Percentiles rank a stretch among this genome's conserved stretches.
Evolutionary conservation across 345 rosid genomes (phyloP).

Genomic region (Garcia nutans): DNA sequence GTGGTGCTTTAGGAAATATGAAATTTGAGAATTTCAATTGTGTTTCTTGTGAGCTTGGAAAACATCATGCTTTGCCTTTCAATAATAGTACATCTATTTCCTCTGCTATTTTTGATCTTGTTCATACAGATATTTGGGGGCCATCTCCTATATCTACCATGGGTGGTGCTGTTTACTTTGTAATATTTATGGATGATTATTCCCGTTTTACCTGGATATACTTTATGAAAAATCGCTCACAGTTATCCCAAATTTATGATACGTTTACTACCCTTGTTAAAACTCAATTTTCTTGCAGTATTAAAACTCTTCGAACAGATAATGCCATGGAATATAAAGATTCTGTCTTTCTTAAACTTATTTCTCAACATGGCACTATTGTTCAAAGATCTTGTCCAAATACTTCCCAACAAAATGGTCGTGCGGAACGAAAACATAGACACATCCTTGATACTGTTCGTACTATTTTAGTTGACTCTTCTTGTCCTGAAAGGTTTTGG

Average conservation of each 20-base stretch:
- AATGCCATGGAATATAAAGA: too few relatives aligned
- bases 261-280: too few relatives aligned
- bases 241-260: background rate
- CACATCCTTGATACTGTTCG: too few relatives aligned
- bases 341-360: too few relatives aligned
- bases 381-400: too few relatives aligned
- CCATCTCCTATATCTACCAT: background rate
- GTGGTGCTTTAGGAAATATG: background rate
- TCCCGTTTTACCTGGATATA: background rate
- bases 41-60: conserved; percentile 1
- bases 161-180: background rate
- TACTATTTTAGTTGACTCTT: too few relatives aligned
- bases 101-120: background rate
- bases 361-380: too few relatives aligned
- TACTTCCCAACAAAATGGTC: too few relatives aligned
- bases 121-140: background rate
- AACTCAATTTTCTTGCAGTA: too few relatives aligned
- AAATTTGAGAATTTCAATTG: conserved; percentile 4
- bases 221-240: background rate
- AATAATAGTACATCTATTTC: background rate
- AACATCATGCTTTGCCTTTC: conserved; percentile 13
- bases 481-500: too few relatives aligned
- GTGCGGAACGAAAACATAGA: too few relatives aligned
- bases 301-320: too few relatives aligned
- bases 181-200: background rate